Evolutionary conservation across 352 stramenopile species (phyloP).

Genomic region (Globisporangium solare): DNA sequence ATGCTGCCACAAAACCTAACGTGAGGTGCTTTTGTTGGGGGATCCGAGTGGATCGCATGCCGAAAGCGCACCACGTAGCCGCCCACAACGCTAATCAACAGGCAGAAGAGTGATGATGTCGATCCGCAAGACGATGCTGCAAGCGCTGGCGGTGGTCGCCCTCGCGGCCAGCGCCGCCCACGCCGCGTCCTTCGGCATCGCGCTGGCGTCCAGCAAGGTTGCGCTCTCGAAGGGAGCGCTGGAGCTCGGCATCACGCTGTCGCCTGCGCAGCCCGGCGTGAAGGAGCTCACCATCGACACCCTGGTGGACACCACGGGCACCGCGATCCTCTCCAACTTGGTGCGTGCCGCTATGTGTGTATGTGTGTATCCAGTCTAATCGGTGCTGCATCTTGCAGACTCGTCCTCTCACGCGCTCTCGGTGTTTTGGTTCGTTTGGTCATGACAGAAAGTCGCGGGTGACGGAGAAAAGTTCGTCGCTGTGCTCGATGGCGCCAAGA

Average conservation of each 20-base stretch:
- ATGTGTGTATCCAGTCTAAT: no score
- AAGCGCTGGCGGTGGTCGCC: slow-evolving; percentile 15
- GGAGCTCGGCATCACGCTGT: slow-evolving; percentile 49
- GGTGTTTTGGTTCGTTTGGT: not conserved
- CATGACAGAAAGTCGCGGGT: slow-evolving; percentile 47
- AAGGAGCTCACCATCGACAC: slow-evolving; percentile 59
- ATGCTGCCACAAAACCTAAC: no score
- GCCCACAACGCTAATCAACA: not conserved
- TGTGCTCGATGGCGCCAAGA: slow-evolving; percentile 32
- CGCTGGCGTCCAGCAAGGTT: slow-evolving; percentile 41
- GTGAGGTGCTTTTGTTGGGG: no score
- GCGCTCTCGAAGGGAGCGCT: slow-evolving; percentile 32
- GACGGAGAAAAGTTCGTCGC: slow-evolving; percentile 58
- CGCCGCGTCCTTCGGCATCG: slow-evolving; percentile 37
- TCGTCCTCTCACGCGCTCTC: no score
- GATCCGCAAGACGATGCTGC: slow-evolving; percentile 15
- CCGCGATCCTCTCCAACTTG: slow-evolving; percentile 48
- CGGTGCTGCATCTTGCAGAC: no score
- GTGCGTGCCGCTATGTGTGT: slow-evolving; percentile 22
- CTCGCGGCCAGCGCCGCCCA: slow-evolving; percentile 13
- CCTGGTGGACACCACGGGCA: slow-evolving; percentile 61
- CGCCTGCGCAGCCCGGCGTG: slow-evolving; percentile 48
- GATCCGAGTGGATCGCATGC: no score
- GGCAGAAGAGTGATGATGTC: slow-evolving; percentile 7
- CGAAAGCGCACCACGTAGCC: not conserved